Base-by-base conservation (phyloP, 2,329 filamentous ascomycete genomes). In the Talaromyces atroroseus region DNA sequence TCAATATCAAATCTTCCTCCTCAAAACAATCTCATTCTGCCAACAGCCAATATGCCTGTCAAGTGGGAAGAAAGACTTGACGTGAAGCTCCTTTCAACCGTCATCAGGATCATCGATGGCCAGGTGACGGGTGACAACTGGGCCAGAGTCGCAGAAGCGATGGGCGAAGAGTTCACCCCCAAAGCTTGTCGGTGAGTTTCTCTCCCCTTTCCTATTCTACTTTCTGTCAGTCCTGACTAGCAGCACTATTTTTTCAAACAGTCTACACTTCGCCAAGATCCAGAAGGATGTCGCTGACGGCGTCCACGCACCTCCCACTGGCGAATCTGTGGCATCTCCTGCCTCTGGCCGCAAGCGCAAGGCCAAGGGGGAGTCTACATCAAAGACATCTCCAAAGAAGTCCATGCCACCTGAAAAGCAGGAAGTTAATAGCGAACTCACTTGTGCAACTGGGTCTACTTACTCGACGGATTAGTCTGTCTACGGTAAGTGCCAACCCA, bases 161-260 rank as follows among this genome's bases (percentile, higher is more conserved):
- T 52, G 49, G 49, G 49, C n/a, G 34, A 24, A 0, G 49, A 52
- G 14, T 52, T 52, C 20, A 44, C 49, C 26, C 21, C 36, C 3
- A 52, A 52, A 40, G 49, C 49, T 23, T 52, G 49, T 40, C 21
- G 23, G 49, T 52, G 36, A 32, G 49, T 52, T n/a, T 18, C n/a
- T n/a, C n/a, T n/a, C n/a, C 12, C 14, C 16, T 2, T 40, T 40
- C 16, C 14, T 40, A 3, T 6, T 40, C 5, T 40, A 12, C n/a
- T 2, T 18, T 40, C 16, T n/a, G 7, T 18, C 14, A 16, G 14
- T 7, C 5, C n/a, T 18, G 12, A 40, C 36, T 40, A 40, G n/a
- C 14, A 18, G 16, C 2, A 18, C n/a, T 40, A 40, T 7, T n/a
- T 6, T 7, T 26, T 7, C 7, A 18, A 40, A 16, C 36, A 40